Percentiles rank a stretch among this genome's conserved stretches.
Evolutionary conservation across 352 stramenopile species (phyloP).

Genomic region (Globisporangium orthogonon): DNA sequence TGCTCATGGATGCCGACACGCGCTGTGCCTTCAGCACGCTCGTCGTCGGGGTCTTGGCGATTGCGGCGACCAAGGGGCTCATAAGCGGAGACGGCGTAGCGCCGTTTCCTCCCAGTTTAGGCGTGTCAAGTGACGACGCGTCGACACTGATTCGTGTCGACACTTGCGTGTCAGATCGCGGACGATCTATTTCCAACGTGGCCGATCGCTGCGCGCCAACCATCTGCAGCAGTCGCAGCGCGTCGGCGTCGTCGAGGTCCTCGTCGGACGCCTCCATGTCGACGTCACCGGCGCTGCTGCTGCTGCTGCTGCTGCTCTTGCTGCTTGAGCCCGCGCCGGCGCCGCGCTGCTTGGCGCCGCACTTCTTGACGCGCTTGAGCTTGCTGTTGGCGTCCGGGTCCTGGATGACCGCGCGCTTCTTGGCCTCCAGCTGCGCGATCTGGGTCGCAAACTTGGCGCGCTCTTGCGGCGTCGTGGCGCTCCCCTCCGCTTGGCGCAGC

Average conservation of each 20-base stretch:
- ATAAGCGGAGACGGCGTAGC: background rate
- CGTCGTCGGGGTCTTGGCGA: background rate
- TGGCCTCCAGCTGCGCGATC: slow-evolving; percentile 55
- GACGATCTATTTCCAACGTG: slow-evolving; percentile 5
- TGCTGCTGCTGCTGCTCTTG: background rate
- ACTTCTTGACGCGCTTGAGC: slow-evolving; percentile 62
- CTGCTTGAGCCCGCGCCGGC: background rate
- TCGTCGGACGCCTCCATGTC: slow-evolving; percentile 12
- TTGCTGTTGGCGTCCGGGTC: slow-evolving; percentile 54
- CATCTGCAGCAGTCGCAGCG: slow-evolving; percentile 9
- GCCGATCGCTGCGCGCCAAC: slow-evolving; percentile 3
- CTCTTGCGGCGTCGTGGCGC: slow-evolving; percentile 33
- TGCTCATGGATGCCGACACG: background rate
- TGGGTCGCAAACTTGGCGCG: slow-evolving; percentile 43
- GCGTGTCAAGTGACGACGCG: background rate
- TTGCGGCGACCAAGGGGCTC: background rate
- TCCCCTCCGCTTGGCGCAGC: slow-evolving; percentile 52
- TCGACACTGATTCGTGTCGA: no score
- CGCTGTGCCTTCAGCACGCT: background rate
- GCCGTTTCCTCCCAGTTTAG: background rate
- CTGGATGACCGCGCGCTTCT: slow-evolving; percentile 60
- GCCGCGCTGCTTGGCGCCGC: slow-evolving; percentile 3
- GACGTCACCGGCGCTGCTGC: background rate
- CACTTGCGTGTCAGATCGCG: background rate
- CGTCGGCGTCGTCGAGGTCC: slow-evolving; percentile 5